phyloP scores from a whole-genome alignment of 2,329 filamentous ascomycete species.

The Falciphora oryzae region DNA sequence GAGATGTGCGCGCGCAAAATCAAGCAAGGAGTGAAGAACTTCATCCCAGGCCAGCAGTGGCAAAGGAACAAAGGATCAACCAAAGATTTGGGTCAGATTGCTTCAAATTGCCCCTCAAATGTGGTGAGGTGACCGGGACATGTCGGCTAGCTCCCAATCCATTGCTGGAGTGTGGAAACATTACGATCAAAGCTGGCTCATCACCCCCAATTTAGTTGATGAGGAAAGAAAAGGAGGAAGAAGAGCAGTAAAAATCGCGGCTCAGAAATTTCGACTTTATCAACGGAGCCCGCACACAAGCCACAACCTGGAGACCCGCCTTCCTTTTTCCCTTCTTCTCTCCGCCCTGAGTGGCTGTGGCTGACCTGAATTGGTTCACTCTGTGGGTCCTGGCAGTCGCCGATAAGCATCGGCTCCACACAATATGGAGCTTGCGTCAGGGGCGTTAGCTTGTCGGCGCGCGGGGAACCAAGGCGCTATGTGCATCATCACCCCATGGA shows the following conservation, averaged over 20 bases:
- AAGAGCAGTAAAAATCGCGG: conserved; percentile 14
- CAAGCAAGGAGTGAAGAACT: background rate
- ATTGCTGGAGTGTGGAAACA: conserved; percentile 37
- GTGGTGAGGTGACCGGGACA: conserved; percentile 62
- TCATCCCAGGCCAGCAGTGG: conserved; percentile 15
- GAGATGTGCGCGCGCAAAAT: background rate
- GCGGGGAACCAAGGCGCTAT: background rate
- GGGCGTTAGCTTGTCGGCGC: background rate
- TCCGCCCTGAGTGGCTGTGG: background rate
- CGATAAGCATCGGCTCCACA: background rate
- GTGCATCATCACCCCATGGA: background rate
- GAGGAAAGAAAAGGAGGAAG: conserved; percentile 38
- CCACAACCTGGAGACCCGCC: background rate
- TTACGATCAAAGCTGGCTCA: conserved; percentile 61
- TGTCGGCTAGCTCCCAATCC: conserved; percentile 54
- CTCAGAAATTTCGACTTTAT: conserved; percentile 1
- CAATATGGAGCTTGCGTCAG: background rate
- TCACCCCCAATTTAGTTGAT: conserved; percentile 78
- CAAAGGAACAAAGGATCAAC: conserved; percentile 25
- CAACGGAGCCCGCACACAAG: background rate
- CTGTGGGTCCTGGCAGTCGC: background rate
- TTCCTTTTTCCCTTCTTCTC: background rate
- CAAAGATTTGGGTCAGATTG: conserved; percentile 52
- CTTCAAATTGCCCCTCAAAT: conserved; percentile 57
- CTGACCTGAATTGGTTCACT: background rate